phyloP scores from a whole-genome alignment of 1,139 yeast species.

The Kazachstania sp. region DNA sequence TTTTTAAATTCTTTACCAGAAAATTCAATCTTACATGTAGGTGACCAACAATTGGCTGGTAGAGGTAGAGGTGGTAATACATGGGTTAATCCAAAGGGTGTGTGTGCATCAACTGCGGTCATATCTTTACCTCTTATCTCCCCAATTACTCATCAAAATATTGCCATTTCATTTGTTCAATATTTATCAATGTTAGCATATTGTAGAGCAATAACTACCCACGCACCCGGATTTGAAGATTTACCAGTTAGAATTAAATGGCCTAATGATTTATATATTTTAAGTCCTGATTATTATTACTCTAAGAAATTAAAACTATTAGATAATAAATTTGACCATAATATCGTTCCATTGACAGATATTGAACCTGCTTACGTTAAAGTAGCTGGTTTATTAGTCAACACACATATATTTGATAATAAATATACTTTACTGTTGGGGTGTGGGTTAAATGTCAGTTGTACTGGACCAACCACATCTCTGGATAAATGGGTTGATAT shows the following conservation, averaged over 20 bases:
- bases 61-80: conserved; percentile 91
- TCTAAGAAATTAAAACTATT: conserved; percentile 23
- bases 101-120: conserved; percentile 70
- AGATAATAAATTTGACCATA: conserved; percentile 15
- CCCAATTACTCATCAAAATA: conserved; percentile 31
- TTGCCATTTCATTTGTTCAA: conserved; percentile 70
- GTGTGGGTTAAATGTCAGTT: conserved; percentile 76
- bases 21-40: conserved; percentile 36
- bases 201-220: conserved; percentile 63
- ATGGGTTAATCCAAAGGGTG: conserved; percentile 94
- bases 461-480: conserved; percentile 89
- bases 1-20: conserved; percentile 38
- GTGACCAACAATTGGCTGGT: conserved; percentile 81
- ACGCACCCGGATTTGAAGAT: conserved; percentile 60
- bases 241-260: conserved; percentile 82
- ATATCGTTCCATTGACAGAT: conserved; percentile 24
- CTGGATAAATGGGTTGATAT: conserved; percentile 58
- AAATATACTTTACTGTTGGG: conserved; percentile 68
- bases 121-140: conserved; percentile 46
- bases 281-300: conserved; percentile 50
- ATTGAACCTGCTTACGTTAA: conserved; percentile 54
- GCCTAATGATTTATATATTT: conserved; percentile 90
- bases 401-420: conserved; percentile 56
- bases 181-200: conserved; percentile 78
- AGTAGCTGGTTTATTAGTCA: conserved; percentile 77